phyloP scores from a whole-genome alignment of 805 yeast genomes.

The Tetrapisispora pingtungensis region DNA sequence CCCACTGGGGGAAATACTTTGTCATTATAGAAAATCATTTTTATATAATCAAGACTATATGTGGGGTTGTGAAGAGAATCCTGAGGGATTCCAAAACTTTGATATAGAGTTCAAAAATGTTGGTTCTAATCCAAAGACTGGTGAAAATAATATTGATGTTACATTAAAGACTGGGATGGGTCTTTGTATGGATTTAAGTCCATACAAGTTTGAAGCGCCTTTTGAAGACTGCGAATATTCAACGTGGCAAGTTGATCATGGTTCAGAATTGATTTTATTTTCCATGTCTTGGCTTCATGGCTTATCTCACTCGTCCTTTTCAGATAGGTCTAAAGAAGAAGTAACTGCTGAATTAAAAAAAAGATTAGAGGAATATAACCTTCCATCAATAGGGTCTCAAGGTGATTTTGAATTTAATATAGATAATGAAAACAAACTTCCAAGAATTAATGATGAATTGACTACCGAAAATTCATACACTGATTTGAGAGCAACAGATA shows the following conservation, averaged over 20 bases:
- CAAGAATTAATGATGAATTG: conserved; percentile 6
- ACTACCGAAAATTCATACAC: conserved; percentile 9
- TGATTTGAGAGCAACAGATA: conserved; percentile 34
- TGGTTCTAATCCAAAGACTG: conserved; percentile 2
- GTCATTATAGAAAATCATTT: conserved; percentile 67
- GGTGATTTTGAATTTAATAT: conserved; percentile 17
- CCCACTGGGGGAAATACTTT: conserved; percentile 46
- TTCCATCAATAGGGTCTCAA: conserved; percentile 22
- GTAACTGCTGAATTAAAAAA: conserved; percentile 5
- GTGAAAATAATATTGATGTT: conserved; percentile 9
- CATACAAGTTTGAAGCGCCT: conserved; percentile 74
- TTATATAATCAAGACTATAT: conserved; percentile 67
- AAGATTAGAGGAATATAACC: conserved; percentile 5
- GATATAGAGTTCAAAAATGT: conserved; percentile 30
- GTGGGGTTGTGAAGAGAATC: conserved; percentile 73
- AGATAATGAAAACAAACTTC: conserved; percentile 9
- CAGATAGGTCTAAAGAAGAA: background rate
- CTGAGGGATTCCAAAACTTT: conserved; percentile 46
- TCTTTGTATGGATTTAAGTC: conserved; percentile 91
- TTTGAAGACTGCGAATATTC: conserved; percentile 68
- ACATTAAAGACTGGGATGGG: conserved; percentile 51
- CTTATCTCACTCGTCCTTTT: conserved; percentile 29
- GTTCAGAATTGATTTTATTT: conserved; percentile 49
- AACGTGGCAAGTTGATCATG: conserved; percentile 36
- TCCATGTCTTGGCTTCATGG: conserved; percentile 84